Evolutionary conservation across 352 stramenopile species (phyloP), one percentile per base, ranked within the genome.

Genomic region (Globisporangium radiosum): DNA sequence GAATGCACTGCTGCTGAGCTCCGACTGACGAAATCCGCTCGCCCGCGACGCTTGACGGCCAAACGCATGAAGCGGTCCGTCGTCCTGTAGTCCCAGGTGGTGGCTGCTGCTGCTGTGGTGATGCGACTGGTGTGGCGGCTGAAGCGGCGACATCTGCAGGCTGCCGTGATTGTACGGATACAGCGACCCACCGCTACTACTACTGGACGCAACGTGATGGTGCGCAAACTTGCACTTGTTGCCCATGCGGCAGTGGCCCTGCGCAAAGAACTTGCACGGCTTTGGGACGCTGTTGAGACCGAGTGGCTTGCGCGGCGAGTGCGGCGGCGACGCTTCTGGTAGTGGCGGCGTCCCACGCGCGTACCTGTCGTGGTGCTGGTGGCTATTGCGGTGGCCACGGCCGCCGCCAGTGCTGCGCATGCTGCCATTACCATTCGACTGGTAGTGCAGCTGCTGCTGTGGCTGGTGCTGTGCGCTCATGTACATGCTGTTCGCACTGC

Each of bases 211-310:
- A 37, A 71, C 68, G 17, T 77, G 71, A 54, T 68, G 74, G 62
- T 94, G 84, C 45, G 80, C 76, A 60, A 92, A 94, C 68, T 90
- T 91, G 65, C 84, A 94, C 72, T 94, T 94, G 64, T 66, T 85
- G 38, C 81, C 84, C 81, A 94, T 91, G 44, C 84, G 81, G 53
- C 84, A 94, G 65, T 94, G 81, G 14, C 84, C 84, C 62, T 94
- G 84, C 8, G 87, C 58, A 59, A 87, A 94, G 56, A 92, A 94
- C 64, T 92, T 91, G 68, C 84, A 94, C 56, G 85, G 80, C 69
- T 92, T 92, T 7, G 68, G 39, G 64, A 77, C 75, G 40, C 11
- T 44, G 40, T 44, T 44, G 40, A 13, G 7, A 13, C 40, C 11
- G 3, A 13, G 40, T 7, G 11, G 40, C 7, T 44, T 7, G 15